Percentiles rank a stretch among this genome's conserved stretches.
Evolutionary conservation across 352 stramenopile species (phyloP).

Genomic region (Pythium aquatile): DNA sequence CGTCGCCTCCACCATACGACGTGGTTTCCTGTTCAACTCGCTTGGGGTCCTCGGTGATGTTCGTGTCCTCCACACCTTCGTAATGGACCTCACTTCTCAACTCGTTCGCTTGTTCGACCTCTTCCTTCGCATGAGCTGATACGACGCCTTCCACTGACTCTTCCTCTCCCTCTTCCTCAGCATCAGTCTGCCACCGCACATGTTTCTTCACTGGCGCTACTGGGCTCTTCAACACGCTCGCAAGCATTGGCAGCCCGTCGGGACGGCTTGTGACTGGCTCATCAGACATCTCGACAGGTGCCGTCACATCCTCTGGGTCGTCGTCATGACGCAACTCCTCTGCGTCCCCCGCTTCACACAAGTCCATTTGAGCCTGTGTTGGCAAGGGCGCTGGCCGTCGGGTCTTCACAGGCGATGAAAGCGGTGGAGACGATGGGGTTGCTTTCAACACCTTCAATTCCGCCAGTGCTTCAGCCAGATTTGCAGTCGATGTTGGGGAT

Average conservation of each 20-base stretch:
- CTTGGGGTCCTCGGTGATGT: too few relatives aligned
- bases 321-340: conserved; percentile 2
- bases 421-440: neutral
- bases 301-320: neutral
- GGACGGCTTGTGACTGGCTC: neutral
- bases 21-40: neutral
- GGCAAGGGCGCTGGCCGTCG: conserved; percentile 9
- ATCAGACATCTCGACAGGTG: neutral
- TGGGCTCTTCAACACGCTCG: neutral
- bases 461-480: conserved; percentile 14
- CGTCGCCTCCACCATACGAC: neutral
- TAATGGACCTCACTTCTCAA: neutral
- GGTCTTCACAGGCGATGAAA: neutral
- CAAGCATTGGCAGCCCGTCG: neutral
- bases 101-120: neutral
- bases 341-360: neutral
- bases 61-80: neutral
- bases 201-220: neutral
- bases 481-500: neutral
- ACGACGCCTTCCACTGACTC: neutral
- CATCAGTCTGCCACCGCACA: neutral
- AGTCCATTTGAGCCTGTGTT: neutral
- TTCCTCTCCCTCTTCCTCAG: neutral
- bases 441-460: conserved; percentile 14
- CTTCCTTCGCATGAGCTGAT: too few relatives aligned